Base-by-base conservation (phyloP, 2,329 filamentous ascomycete genomes). In the Apiospora phragmitis region DNA sequence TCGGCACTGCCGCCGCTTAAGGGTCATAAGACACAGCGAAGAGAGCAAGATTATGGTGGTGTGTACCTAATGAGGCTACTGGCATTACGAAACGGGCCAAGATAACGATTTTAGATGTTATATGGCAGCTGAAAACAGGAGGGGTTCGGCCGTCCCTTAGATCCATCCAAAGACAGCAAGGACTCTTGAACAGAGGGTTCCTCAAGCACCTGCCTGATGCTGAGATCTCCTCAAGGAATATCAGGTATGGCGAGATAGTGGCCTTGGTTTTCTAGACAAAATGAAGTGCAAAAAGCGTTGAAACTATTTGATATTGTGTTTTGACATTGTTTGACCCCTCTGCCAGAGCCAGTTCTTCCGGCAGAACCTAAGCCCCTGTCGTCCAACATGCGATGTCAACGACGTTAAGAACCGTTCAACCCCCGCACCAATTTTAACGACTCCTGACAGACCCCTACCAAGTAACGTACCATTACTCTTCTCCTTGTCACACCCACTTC, bases 1-100 rank as follows among this genome's bases (percentile, higher is more conserved):
- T 92, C 76, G 89, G 88, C 71, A 84, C 83, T 42, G 77, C 79
- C 42, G 82, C 81, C 9, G 76, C 45, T 38, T 68, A 26, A 49
- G 14, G 14, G 21, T 45, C 14, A 18, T 32, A 3, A 67, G 9
- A 42, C 38, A 29, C 65, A 29, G 5, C 14, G n/a, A 45, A 45
- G 42, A 21, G 29, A 32, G 26, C 38, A 16, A 45, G 42, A n/a
- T 8, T 29, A 21, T 29, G 24, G 65, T n/a, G 18, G 55, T 62
- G 18, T 62, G 32, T 62, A 38, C 32, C 55, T 38, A 67, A 67
- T 42, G 38, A 67, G n/a, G n/a, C 65, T 26, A 29, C n/a, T 43
- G n/a, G 65, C 65, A 67, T 26, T n/a, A 43, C 65, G 38, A 45
- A 67, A 26, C 6, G 65, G 38, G 38, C 38, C 55, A 62, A 67